Evolutionary conservation across 2,329 filamentous ascomycete species (phyloP), one percentile per base, ranked within the genome.

Genomic region (Talaromyces islandicus): DNA sequence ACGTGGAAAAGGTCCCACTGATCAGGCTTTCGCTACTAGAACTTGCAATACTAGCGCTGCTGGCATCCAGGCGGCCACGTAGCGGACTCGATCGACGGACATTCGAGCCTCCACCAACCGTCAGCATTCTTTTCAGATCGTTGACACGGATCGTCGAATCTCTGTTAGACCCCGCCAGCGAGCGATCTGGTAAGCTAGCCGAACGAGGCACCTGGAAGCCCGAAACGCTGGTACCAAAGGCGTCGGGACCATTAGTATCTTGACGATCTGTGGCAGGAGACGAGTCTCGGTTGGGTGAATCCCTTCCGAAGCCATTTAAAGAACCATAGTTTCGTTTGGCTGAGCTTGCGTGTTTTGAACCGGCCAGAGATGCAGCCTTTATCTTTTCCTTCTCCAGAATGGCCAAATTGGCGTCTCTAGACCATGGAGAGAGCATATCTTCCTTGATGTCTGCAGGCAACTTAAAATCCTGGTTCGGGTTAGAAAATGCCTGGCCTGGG

Each of bases 341-440:
- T 54, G 69, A 58, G 12, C 85, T 89, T 48, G 84, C 88, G 1
- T 84, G 81, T 64, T 85, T 86, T 2, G 91, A 95, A 24, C 91
- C 91, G 58, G 81, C 89, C 58, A 95, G 77, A 4, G 91, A 96
- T 12, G 85, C 84, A 0, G 89, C 85, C 67, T 88, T 90, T 67
- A 87, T 87, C 55, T 81, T 84, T 59, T 89, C 80, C 61, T 80
- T 85, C 61, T 89, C 85, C 54, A 90, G 82, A 41, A 84, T 81
- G 11, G 87, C 83, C 57, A 94, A 78, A 32, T 89, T 89, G 14
- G 80, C 76, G 24, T 96, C 92, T 69, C 87, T 87, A 43, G 86
- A 88, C 93, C 93, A 97, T 54, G 90, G 85, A 21, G 84, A 80
- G 60, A 91, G 77, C 83, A 97, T 90, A 65, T 90, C 84, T 63